Percentiles rank a stretch among this genome's conserved stretches.
phyloP scores from a whole-genome alignment of 148 eudicot species.

The Rhododendron henanense region DNA sequence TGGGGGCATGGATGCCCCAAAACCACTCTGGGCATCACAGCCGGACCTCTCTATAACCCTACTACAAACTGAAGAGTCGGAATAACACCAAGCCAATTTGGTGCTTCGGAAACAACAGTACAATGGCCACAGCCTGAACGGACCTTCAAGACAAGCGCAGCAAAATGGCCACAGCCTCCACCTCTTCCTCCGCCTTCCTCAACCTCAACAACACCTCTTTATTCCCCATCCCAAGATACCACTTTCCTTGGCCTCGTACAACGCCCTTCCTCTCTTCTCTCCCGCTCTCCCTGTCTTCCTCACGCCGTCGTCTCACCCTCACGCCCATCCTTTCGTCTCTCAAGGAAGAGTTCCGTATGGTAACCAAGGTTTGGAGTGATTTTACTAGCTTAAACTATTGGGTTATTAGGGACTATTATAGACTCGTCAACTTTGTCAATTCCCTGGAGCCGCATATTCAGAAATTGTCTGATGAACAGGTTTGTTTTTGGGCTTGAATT shows the following conservation, averaged over 20 bases:
- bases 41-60: no score
- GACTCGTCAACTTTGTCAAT: slow-evolving; percentile 81
- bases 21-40: no score
- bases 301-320: slow-evolving; percentile 9
- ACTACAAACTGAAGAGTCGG: no score
- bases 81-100: no score
- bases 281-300: background rate
- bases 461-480: slow-evolving; percentile 82
- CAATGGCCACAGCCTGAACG: background rate
- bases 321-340: slow-evolving; percentile 22
- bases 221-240: background rate
- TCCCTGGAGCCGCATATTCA: slow-evolving; percentile 54
- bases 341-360: slow-evolving; percentile 41
- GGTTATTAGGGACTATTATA: slow-evolving; percentile 88
- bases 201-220: background rate
- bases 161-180: slow-evolving; percentile 4
- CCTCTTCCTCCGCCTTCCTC: background rate
- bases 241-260: slow-evolving; percentile 3
- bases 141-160: background rate
- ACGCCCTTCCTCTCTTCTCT: background rate
- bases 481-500: slow-evolving; percentile 23
- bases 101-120: no score
- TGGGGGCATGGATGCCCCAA: no score
- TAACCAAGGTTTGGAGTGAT: slow-evolving; percentile 61
- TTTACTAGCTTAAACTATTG: slow-evolving; percentile 72